Conservation (phyloP, 106 monocot genomes). For the Apostasia shenzhenica region DNA sequence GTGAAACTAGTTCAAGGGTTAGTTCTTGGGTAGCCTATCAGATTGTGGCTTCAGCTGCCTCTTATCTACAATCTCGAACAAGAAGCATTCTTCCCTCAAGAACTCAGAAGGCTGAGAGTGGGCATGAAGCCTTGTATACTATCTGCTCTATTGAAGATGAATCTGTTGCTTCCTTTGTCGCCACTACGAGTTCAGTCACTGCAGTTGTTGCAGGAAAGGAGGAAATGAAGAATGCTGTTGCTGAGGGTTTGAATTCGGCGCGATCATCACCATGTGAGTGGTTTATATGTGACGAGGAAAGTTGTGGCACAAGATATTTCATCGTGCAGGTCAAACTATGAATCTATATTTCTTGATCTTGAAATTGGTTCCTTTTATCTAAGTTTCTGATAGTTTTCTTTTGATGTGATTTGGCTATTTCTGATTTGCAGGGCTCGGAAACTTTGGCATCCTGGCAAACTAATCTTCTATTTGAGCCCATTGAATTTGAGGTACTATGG, state of each 20-base stretch:
- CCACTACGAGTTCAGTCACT: slow-evolving; percentile 72
- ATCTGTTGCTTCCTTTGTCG: slow-evolving; percentile 49
- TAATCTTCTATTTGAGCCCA: slow-evolving; percentile 94
- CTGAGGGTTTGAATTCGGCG: slow-evolving; percentile 56
- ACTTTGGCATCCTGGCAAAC: slow-evolving; percentile 84
- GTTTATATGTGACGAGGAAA: slow-evolving; percentile 83
- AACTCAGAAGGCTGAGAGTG: background rate
- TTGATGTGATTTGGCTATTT: background rate
- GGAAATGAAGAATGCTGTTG: slow-evolving; percentile 56
- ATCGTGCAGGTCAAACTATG: slow-evolving; percentile 67
- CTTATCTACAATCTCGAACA: slow-evolving; percentile 48
- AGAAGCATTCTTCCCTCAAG: slow-evolving; percentile 33
- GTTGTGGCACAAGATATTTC: slow-evolving; percentile 59
- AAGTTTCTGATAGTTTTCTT: background rate
- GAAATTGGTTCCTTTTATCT: slow-evolving; percentile 2
- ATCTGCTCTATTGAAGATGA: background rate
- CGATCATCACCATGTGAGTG: slow-evolving; percentile 63
- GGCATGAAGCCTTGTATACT: background rate
- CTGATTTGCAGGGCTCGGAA: slow-evolving; percentile 72
- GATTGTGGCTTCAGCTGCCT: slow-evolving; percentile 68
- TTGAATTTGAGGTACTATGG: slow-evolving; percentile 72
- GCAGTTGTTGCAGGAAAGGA: slow-evolving; percentile 82
- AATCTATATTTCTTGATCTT: background rate
- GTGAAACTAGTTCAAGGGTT: slow-evolving; percentile 13
- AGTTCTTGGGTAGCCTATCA: slow-evolving; percentile 31